Percentiles rank a stretch among this genome's conserved stretches.
These are phyloP conservation scores for Jamesozyma jinghongensis DNA, from an alignment of 805 yeast genomes.

Conservation along the genomic window DNA sequence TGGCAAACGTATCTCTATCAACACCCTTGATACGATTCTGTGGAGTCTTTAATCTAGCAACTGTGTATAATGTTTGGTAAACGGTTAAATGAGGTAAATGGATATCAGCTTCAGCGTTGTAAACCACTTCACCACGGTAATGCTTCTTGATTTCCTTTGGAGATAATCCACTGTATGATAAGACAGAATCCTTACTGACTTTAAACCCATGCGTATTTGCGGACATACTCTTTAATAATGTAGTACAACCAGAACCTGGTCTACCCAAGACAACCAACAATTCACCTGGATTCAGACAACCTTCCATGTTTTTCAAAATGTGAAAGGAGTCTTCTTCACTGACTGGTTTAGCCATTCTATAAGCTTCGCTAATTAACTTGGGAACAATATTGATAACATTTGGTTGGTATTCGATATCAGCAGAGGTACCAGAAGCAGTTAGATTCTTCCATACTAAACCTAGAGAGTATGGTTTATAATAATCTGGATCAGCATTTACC, in stretches of 20 bases:
- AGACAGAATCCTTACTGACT: slow-evolving; percentile 35
- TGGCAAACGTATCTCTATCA: slow-evolving; percentile 39
- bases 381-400: slow-evolving; percentile 41
- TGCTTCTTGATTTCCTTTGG: slow-evolving; percentile 37
- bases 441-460: slow-evolving; percentile 53
- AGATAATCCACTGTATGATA: slow-evolving; percentile 43
- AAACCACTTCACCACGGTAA: slow-evolving; percentile 55
- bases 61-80: slow-evolving; percentile 48
- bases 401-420: slow-evolving; percentile 57
- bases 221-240: slow-evolving; percentile 48
- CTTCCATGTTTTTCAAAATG: slow-evolving; percentile 48
- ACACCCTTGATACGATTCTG: slow-evolving; percentile 45
- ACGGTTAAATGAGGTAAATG: slow-evolving; percentile 36
- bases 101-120: slow-evolving; percentile 52
- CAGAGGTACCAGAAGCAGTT: slow-evolving; percentile 51
- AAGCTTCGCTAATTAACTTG: slow-evolving; percentile 14
- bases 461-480: slow-evolving; percentile 46
- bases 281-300: slow-evolving; percentile 52
- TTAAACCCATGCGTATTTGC: slow-evolving; percentile 49
- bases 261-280: slow-evolving; percentile 67
- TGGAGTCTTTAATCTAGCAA: slow-evolving; percentile 49
- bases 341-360: slow-evolving; percentile 11
- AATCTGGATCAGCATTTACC: slow-evolving; percentile 47
- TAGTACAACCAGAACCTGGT: slow-evolving; percentile 69
- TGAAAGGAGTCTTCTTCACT: slow-evolving; percentile 29